Conservation (phyloP, 106 monocot species). For the Dendrobium officinale region DNA sequence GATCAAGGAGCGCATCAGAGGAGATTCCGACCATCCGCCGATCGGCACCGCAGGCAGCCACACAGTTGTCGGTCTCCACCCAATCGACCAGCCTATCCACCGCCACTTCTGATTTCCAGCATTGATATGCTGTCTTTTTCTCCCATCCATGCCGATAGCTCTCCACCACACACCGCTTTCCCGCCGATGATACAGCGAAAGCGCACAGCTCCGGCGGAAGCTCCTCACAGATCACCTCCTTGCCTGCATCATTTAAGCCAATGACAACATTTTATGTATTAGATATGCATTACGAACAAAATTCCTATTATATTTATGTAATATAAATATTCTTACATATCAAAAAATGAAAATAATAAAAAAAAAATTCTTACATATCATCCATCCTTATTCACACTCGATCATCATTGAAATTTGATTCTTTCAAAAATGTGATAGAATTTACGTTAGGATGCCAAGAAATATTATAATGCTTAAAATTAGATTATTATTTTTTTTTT, state of each 20-base stretch:
- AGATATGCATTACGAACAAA: not conserved
- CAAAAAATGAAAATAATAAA: too few species aligned
- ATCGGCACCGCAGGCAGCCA: slow-evolving; percentile 56
- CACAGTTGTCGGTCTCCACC: slow-evolving; percentile 71
- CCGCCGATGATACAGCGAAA: slow-evolving; percentile 58
- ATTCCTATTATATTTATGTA: not conserved
- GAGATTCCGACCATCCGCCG: slow-evolving; percentile 57
- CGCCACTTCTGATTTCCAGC: slow-evolving; percentile 54
- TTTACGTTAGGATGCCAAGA: too few species aligned
- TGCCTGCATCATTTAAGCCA: not conserved
- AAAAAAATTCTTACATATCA: too few species aligned
- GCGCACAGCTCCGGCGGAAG: slow-evolving; percentile 66
- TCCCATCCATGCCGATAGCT: slow-evolving; percentile 16
- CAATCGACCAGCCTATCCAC: slow-evolving; percentile 40
- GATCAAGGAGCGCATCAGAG: slow-evolving; percentile 53
- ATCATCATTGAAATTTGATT: too few species aligned
- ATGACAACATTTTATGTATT: not conserved
- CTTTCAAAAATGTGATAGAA: too few species aligned
- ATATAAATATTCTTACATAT: not conserved
- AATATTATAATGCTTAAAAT: too few species aligned
- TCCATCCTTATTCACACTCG: too few species aligned
- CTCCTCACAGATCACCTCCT: slow-evolving; percentile 55
- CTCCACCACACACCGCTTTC: slow-evolving; percentile 72
- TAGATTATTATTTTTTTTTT: too few species aligned
- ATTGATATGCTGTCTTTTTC: slow-evolving; percentile 36